Evolutionary conservation across 495 filamentous ascomycete species (phyloP), one percentile per base, ranked within the genome.

Genomic region (Achaetomiella virescens): DNA sequence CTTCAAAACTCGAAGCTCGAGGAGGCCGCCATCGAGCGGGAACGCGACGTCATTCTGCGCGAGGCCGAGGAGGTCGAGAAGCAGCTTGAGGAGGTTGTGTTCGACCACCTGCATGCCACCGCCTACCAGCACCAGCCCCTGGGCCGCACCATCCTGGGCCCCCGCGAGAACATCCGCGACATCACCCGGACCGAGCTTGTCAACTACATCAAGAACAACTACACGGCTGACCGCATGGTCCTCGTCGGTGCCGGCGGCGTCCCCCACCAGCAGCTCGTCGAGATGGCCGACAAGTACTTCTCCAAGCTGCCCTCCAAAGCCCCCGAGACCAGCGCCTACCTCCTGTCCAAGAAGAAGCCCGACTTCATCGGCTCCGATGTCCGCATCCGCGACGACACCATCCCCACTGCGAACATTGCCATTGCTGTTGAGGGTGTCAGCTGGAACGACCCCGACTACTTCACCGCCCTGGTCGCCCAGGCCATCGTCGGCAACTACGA

Each of bases 41-140:
- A 99, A 76, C 85, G 93, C 61, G 91, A 96, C 71, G 93, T 99
- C 65, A 99, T 99, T 69, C 84, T 99, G 60, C 88, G 93, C 63
- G 93, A 99, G 78, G 90, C 95, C 63, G 95, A 99, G 78, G 93
- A 99, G 79, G 93, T 99, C 65, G 95, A 97, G 80, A 97, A 97
- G 83, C 91, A 97, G 79, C 78, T 97, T 18, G 93, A 99, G 77
- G 93, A 99, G 73, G 93, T 99, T 63, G 95, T 99, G 27, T 99
- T 99, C 69, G 93, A 99, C 77, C 93, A 99, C 76, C 83, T 99
- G 15, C 93, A 99, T 75, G 95, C 93, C 69, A 97, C 93, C 51
- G 95, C 93, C 59, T 99, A 87, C 85, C 89, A 96, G 78, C 77
- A 81, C 69, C 93, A 99, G 78, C 88, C 95, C 58, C 83, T 99